phyloP scores from a whole-genome alignment of 2,329 filamentous ascomycete species.

The Chalara sp. region DNA sequence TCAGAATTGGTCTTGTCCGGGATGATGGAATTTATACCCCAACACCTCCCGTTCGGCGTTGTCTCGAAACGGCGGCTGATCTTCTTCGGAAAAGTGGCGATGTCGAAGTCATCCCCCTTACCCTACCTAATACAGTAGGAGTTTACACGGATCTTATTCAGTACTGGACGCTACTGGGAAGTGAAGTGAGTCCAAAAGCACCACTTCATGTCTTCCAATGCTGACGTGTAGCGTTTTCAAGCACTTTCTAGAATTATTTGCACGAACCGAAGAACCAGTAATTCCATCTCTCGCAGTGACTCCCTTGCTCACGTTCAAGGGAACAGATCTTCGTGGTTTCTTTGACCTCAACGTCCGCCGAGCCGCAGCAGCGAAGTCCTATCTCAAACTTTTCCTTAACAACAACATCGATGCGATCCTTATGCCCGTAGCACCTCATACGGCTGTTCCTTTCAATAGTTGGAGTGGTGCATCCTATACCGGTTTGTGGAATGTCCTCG shows the following conservation, averaged over 20 bases:
- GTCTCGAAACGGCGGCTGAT: slow-evolving; percentile 22
- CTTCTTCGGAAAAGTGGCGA: slow-evolving; percentile 28
- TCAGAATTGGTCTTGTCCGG: slow-evolving; percentile 28
- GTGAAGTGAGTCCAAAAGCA: slow-evolving; percentile 9
- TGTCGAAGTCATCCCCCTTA: slow-evolving; percentile 27
- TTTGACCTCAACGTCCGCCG: slow-evolving; percentile 21
- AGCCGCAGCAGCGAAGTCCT: slow-evolving; percentile 14
- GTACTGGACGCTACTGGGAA: slow-evolving; percentile 20
- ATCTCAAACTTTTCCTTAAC: slow-evolving; percentile 4
- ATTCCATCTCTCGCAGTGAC: slow-evolving; percentile 28
- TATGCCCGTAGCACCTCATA: slow-evolving; percentile 25
- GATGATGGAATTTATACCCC: slow-evolving; percentile 29
- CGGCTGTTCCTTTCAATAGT: slow-evolving; percentile 23
- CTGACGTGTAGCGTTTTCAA: slow-evolving; percentile 47
- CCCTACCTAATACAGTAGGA: slow-evolving; percentile 22
- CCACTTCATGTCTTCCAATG: slow-evolving; percentile 37
- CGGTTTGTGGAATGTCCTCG: slow-evolving; percentile 19
- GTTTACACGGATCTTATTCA: slow-evolving; percentile 21
- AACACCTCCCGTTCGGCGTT: slow-evolving; percentile 29
- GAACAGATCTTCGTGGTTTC: slow-evolving; percentile 18
- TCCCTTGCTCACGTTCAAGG: slow-evolving; percentile 11
- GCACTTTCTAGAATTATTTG: slow-evolving; percentile 10
- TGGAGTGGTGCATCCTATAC: slow-evolving; percentile 20
- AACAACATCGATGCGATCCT: slow-evolving; percentile 28
- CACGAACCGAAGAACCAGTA: slow-evolving; percentile 27